phyloP scores from a whole-genome alignment of 352 stramenopile genomes.

The Aphanomyces stellatus region DNA sequence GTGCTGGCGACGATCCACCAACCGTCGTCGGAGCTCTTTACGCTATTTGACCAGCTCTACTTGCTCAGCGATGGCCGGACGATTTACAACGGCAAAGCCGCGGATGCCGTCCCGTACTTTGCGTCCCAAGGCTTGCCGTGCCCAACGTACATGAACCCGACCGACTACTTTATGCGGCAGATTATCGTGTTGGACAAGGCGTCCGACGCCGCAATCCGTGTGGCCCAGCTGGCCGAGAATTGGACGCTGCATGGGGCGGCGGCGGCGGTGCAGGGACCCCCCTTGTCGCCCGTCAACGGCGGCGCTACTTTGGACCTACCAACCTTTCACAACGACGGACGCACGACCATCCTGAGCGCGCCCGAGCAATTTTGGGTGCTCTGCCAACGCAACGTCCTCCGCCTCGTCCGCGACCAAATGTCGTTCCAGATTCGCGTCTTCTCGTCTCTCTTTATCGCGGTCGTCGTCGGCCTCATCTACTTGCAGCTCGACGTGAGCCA shows the following conservation, averaged over 20 bases:
- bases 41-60: conserved; percentile 48
- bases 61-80: conserved; percentile 38
- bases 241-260: too few relatives aligned
- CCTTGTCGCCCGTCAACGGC: too few relatives aligned
- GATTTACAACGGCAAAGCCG: conserved; percentile 47
- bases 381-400: conserved; percentile 33
- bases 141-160: conserved; percentile 44
- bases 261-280: too few relatives aligned
- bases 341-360: conserved; percentile 13
- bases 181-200: conserved; percentile 38
- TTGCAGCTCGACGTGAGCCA: conserved; percentile 34
- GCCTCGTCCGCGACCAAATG: conserved; percentile 29
- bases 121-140: conserved; percentile 39
- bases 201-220: conserved; percentile 26
- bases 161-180: conserved; percentile 56
- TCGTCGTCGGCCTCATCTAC: conserved; percentile 41
- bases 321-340: too few relatives aligned
- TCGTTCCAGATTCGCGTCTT: conserved; percentile 25
- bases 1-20: conserved; percentile 86
- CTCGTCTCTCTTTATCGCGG: conserved; percentile 30
- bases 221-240: conserved; percentile 28
- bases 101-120: conserved; percentile 47
- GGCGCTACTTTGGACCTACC: too few relatives aligned
- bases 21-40: conserved; percentile 54
- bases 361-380: conserved; percentile 33